Base-by-base conservation (phyloP, 176 grass and related monocot species). In the Puccinellia tenuiflora region DNA sequence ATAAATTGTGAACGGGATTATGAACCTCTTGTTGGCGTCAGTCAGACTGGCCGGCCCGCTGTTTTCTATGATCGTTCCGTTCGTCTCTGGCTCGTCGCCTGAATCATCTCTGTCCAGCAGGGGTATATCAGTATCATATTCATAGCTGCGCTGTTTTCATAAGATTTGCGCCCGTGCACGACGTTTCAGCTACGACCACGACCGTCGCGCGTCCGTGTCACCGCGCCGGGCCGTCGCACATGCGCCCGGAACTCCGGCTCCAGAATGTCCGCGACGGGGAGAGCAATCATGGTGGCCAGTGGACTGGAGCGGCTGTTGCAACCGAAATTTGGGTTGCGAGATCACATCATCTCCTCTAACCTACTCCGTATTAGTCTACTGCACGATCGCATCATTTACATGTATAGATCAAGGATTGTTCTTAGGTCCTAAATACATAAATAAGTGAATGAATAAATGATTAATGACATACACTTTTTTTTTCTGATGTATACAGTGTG, bases 251-350 rank as follows among this genome's bases (percentile, higher is more conserved):
- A n/a, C n/a, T 46, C 13, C 43, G 43, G 42, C 42, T 5, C 57
- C 42, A 45, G 42, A 45, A 45, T 45, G 11, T 45, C 42, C 10
- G 42, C 13, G 42, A 45, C 11, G 42, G 42, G 20, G 8, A 40
- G 39, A 62, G 15, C 55, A 6, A 45, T 73, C 67, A 66, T 34
- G 33, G 10, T 0, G 12, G 3, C 72, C 78, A 69, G 56, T 81
- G 68, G 57, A 81, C 80, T 35, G 18, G 21, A 14, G 78, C 69
- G 47, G 2, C 59, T 43, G 59, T 37, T 67, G 14, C 81, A 75
- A 84, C 81, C 57, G 81, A 84, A 85, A n/a, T n/a, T n/a, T 37
- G 53, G 21, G 76, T 75, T 47, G 68, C 56, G 13, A 34, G 26
- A 62, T 30, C 59, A 16, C 26, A 30, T 30, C 26, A 30, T 62